These are phyloP conservation scores for Lactuca saligna DNA, from an alignment of 129 eudicot genomes.

Conservation along the genomic window DNA sequence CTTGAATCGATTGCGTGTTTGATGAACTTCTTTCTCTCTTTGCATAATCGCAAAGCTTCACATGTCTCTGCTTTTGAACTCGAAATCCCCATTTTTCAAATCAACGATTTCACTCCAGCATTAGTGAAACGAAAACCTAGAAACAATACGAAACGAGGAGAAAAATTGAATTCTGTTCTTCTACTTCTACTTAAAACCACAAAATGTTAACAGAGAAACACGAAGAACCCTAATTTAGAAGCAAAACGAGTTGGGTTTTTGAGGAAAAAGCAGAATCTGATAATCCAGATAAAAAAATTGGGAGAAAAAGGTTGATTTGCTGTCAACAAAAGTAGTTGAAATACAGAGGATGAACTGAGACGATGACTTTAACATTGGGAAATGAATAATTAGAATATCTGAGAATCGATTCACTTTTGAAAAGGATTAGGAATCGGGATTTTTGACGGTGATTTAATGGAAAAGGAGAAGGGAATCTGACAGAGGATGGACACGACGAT, in stretches of 20 bases:
- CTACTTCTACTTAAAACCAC: background rate
- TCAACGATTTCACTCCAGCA: background rate
- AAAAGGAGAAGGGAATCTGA: constrained; percentile 25
- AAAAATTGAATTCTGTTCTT: background rate
- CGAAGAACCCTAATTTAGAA: background rate
- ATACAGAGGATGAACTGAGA: background rate
- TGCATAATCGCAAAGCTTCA: constrained; percentile 68
- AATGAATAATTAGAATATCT: constrained; percentile 19
- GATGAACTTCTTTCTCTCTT: constrained; percentile 59
- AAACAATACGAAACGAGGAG: background rate
- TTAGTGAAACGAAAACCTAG: background rate
- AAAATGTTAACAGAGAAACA: background rate
- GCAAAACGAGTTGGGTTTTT: constrained; percentile 11
- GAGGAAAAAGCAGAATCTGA: background rate
- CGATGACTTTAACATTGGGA: constrained; percentile 6
- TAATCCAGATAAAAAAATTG: background rate
- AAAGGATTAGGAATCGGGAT: constrained; percentile 8
- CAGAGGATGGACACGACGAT: constrained; percentile 8
- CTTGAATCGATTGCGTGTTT: constrained; percentile 88
- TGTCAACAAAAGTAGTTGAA: constrained; percentile 3
- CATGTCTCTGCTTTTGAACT: constrained; percentile 68
- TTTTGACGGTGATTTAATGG: constrained; percentile 20
- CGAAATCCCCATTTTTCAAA: constrained; percentile 55
- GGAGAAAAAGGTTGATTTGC: background rate
- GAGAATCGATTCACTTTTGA: constrained; percentile 16